phyloP scores from a whole-genome alignment of 345 rosid genomes.

The Gossypium stocksii region DNA sequence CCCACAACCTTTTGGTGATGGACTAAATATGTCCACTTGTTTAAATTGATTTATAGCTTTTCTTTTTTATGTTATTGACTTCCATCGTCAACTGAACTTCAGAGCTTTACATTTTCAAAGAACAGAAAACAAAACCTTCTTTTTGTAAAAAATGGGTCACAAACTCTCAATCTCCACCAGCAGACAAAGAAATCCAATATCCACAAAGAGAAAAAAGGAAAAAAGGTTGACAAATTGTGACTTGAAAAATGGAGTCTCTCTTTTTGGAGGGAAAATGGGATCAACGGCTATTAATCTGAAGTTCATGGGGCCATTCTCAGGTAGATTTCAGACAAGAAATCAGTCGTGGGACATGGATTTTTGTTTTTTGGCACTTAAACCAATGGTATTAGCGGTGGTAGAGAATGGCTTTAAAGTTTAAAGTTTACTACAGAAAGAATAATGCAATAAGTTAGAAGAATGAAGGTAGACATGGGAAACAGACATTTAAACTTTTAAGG shows the following conservation, averaged over 20 bases:
- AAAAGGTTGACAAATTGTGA: background rate
- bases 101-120: background rate
- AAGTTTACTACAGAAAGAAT: background rate
- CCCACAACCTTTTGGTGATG: background rate
- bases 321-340: conserved; percentile 9
- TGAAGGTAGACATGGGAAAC: background rate
- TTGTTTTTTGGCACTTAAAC: conserved; percentile 19
- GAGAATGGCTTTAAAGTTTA: conserved; percentile 15
- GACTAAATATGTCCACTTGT: background rate
- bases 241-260: conserved; percentile 7
- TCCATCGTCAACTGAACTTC: conserved; percentile 6
- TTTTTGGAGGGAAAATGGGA: conserved; percentile 32
- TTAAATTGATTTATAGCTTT: background rate
- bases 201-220: background rate
- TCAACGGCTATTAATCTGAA: background rate
- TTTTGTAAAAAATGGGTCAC: background rate
- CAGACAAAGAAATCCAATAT: conserved; percentile 16
- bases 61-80: conserved; percentile 3
- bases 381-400: conserved; percentile 6
- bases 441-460: background rate
- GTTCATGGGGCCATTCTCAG: background rate
- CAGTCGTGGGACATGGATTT: conserved; percentile 2
- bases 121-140: background rate
- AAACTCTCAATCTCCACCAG: conserved; percentile 9
- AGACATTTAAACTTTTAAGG: conserved; percentile 23